These are phyloP conservation scores for Pseudozyma flocculosa DNA, from an alignment of 1,284 basidiomycete species.

Conservation along the genomic window DNA sequence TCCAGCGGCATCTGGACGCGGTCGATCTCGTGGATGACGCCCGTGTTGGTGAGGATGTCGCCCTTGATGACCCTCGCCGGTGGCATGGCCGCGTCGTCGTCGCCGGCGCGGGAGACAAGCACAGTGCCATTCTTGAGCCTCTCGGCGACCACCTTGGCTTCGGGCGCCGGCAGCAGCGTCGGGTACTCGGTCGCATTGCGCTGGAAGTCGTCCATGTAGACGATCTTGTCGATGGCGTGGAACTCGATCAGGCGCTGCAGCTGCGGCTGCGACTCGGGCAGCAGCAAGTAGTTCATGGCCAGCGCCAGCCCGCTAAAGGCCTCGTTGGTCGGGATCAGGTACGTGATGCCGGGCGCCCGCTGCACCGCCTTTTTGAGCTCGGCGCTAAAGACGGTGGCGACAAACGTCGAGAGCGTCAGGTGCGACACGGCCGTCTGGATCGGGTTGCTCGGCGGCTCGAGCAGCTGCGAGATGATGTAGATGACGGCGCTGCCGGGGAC, in stretches of 20 bases:
- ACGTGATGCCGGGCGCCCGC: conserved; percentile 69
- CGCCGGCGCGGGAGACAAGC: conserved; percentile 17
- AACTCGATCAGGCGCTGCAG: conserved; percentile 79
- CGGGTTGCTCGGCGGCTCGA: conserved; percentile 78
- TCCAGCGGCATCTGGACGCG: conserved; percentile 80
- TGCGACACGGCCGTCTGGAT: conserved; percentile 79
- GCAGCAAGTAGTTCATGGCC: conserved; percentile 80
- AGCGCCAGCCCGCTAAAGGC: conserved; percentile 87
- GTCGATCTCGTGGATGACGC: conserved; percentile 87
- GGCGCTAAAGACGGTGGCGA: conserved; percentile 66
- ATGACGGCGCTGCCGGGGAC: conserved; percentile 73
- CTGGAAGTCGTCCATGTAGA: conserved; percentile 70
- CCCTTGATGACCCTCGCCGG: conserved; percentile 47
- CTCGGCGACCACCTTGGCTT: conserved; percentile 19
- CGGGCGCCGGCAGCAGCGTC: conserved; percentile 42
- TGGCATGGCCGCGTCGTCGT: conserved; percentile 6
- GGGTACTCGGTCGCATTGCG: conserved; percentile 41
- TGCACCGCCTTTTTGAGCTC: conserved; percentile 41
- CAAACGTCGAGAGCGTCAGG: conserved; percentile 81
- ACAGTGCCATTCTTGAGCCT: conserved; percentile 35
- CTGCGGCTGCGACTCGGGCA: conserved; percentile 67
- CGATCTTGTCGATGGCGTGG: conserved; percentile 75
- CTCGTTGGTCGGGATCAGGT: conserved; percentile 82
- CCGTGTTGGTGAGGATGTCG: conserved; percentile 80
- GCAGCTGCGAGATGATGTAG: conserved; percentile 82